A percentile compares a stretch with the other conserved stretches of the same genome.
phyloP scores from a whole-genome alignment of 2,329 filamentous ascomycete genomes.

The Pseudonectria foliicola region DNA sequence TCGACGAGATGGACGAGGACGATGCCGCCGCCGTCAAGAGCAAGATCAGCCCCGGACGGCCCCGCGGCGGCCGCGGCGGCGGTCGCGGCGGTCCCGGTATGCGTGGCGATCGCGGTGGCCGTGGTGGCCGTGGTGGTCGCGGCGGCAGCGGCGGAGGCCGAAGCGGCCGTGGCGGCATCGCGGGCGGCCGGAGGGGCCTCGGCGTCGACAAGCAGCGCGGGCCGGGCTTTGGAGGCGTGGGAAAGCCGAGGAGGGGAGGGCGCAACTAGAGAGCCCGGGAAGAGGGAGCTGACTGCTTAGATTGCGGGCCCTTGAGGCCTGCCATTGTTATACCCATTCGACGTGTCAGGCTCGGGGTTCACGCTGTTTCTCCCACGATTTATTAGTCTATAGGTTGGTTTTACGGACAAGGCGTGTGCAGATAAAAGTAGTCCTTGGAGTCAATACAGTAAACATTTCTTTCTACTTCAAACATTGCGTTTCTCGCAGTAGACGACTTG shows the following conservation, averaged over 20 bases:
- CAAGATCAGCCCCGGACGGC: constrained; percentile 34
- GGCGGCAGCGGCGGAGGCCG: constrained; percentile 18
- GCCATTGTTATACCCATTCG: constrained; percentile 22
- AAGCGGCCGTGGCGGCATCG: constrained; percentile 30
- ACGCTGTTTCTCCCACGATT: too few species aligned
- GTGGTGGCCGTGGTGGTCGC: constrained; percentile 28
- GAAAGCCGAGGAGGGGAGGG: constrained; percentile 31
- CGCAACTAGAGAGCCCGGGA: constrained; percentile 21
- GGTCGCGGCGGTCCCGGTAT: constrained; percentile 21
- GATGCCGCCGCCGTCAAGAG: constrained; percentile 47
- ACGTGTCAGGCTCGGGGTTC: constrained; percentile 14
- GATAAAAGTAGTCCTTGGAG: too few species aligned
- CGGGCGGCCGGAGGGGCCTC: constrained; percentile 33
- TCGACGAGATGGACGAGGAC: constrained; percentile 47
- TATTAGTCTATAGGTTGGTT: too few species aligned
- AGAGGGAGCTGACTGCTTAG: not conserved
- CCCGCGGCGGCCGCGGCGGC: constrained; percentile 23
- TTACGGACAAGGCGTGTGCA: too few species aligned
- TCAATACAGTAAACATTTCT: too few species aligned
- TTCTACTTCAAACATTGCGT: too few species aligned
- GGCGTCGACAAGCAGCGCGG: constrained; percentile 44
- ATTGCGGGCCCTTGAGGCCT: not conserved
- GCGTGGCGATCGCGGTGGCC: constrained; percentile 27
- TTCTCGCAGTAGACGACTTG: too few species aligned
- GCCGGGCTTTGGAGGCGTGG: constrained; percentile 31